Base-by-base conservation (phyloP, 768 basidiomycete genomes). In the Phlegmacium glaucopus region DNA sequence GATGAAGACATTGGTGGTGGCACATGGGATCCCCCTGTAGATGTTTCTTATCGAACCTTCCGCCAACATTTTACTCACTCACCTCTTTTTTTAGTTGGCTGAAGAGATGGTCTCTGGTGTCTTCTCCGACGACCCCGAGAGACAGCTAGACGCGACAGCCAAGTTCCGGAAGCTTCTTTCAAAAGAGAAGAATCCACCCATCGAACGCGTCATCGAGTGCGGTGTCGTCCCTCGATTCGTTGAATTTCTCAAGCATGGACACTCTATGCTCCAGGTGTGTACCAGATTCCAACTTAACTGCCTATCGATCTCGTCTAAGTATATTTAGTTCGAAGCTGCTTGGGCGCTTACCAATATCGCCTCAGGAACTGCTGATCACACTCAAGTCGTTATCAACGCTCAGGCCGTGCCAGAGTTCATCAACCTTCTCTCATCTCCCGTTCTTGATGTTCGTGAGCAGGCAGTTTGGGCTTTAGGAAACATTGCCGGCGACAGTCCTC, bases 401-500 rank as follows among this genome's bases (percentile, higher is more conserved):
- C 83, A 86, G 51, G 94, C 96, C 18, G 94, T 99, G 12, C 95
- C 94, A 3, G 86, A 94, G 68, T 99, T 99, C 65, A 97, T 99
- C 74, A 91, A 91, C 57, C 82, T 99, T 39, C 75, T 98, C 35
- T 94, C 91, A 8, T 96, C 94, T n/a, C 75, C 83, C 36, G 93
- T 96, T 30, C 77, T 94, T 49, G 96, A 99, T 70, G 96, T 99
- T 51, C 86, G 95, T 50, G 96, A 99, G 71, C 96, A 99, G 71
- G 96, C 96, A 18, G 96, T 99, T 18, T 99, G 95, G 96, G 96
- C 96, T 16, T 78, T 99, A 50, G 96, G 96, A 48, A 99, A 99
- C 72, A 98, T 99, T 54, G 96, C 96, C 44, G 96, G 96, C 50
- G 96, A 99, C 68, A 95, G 93, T 55, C 96, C 96, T 16, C 84